phyloP scores from a whole-genome alignment of 441 rosid genomes.

The Populus trichocarpa region DNA sequence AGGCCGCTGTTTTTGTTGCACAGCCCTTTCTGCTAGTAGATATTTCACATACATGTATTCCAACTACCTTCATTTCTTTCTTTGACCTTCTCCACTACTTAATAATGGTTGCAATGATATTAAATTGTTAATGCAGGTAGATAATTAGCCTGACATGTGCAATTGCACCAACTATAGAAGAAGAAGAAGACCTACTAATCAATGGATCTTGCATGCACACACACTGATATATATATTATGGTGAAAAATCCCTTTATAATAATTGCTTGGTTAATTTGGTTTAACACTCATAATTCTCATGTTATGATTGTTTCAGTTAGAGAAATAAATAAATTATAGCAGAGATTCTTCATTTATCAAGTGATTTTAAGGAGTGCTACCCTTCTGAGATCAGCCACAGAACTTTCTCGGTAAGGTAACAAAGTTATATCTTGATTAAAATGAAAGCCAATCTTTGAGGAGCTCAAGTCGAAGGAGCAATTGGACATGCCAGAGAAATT shows the following conservation, averaged over 20 bases:
- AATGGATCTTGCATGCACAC: neutral
- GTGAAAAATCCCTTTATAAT: neutral
- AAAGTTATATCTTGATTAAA: no score
- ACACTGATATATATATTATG: neutral
- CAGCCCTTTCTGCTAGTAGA: neutral
- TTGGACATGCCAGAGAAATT: no score
- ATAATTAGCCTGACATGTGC: neutral
- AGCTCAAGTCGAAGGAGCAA: no score
- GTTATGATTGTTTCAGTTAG: neutral
- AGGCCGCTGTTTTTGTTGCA: neutral
- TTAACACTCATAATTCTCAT: neutral
- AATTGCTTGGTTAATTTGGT: constrained; percentile 2
- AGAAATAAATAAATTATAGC: no score
- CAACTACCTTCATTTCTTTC: neutral
- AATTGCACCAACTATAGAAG: constrained; percentile 1
- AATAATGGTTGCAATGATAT: neutral
- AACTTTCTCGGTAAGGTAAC: no score
- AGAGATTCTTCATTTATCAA: no score
- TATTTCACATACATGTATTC: neutral
- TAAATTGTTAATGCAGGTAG: neutral
- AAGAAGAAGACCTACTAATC: neutral
- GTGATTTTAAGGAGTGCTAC: neutral
- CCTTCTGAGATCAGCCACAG: no score
- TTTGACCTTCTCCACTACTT: neutral
- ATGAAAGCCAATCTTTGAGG: no score